Evolutionary conservation across 768 basidiomycete genomes (phyloP).

Genomic region (Podaxis rugospora): DNA sequence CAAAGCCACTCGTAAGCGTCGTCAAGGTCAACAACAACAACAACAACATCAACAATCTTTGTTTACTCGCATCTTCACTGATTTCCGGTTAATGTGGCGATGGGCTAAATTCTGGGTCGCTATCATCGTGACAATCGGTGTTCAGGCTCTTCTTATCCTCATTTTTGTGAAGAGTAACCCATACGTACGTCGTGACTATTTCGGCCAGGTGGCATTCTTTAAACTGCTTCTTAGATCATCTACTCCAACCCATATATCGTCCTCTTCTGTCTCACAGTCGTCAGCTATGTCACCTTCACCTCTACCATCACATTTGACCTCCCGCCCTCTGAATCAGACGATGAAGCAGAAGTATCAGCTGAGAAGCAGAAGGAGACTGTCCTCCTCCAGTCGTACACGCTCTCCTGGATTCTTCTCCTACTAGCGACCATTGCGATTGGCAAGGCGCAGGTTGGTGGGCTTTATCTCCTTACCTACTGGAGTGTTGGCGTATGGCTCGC

Average conservation of each 20-base stretch:
- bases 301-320: slow-evolving; percentile 27
- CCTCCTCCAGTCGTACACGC: slow-evolving; percentile 45
- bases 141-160: slow-evolving; percentile 45
- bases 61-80: slow-evolving; percentile 8
- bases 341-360: slow-evolving; percentile 2
- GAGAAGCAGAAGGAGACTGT: slow-evolving; percentile 45
- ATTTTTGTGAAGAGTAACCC: slow-evolving; percentile 54
- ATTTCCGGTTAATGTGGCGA: slow-evolving; percentile 32
- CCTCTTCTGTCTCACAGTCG: slow-evolving; percentile 36
- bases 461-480: slow-evolving; percentile 56
- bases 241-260: slow-evolving; percentile 44
- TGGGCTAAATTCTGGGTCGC: slow-evolving; percentile 65
- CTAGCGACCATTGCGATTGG: slow-evolving; percentile 41
- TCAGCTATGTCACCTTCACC: slow-evolving; percentile 43
- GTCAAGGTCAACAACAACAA: not conserved
- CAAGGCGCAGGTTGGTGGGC: slow-evolving; percentile 40
- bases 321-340: slow-evolving; percentile 17
- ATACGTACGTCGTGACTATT: slow-evolving; percentile 43
- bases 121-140: slow-evolving; percentile 36
- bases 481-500: slow-evolving; percentile 27
- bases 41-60: not conserved
- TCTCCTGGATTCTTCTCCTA: slow-evolving; percentile 56
- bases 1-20: slow-evolving; percentile 1
- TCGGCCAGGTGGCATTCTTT: not conserved
- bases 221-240: slow-evolving; percentile 12